These are phyloP conservation scores for Ruellia speciosa DNA, from an alignment of 305 asterid species.

Conservation along the genomic window DNA sequence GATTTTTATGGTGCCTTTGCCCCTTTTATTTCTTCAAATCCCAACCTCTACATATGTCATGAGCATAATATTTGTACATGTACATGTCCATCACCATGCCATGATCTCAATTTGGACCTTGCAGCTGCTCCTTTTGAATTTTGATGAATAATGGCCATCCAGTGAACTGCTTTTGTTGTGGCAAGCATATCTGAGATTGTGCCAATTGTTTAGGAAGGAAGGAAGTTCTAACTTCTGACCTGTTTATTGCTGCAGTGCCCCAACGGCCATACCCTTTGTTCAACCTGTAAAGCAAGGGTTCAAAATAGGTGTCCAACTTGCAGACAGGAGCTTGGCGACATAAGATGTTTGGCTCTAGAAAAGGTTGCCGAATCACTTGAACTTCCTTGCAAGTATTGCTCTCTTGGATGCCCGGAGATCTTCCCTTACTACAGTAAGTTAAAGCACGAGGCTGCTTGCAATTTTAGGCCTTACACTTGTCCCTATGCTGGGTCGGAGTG, in stretches of 20 bases:
- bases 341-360: conserved; percentile 54
- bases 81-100: too few relatives aligned
- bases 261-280: conserved; percentile 59
- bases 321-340: conserved; percentile 60
- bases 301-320: conserved; percentile 64
- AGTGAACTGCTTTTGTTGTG: neutral
- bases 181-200: too few relatives aligned
- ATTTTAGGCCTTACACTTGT: conserved; percentile 51
- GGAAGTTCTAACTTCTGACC: neutral
- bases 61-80: too few relatives aligned
- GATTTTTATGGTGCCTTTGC: too few relatives aligned
- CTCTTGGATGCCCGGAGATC: conserved; percentile 47
- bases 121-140: too few relatives aligned
- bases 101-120: too few relatives aligned
- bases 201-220: too few relatives aligned
- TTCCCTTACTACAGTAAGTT: conserved; percentile 54
- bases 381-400: conserved; percentile 51
- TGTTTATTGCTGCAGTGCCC: conserved; percentile 38
- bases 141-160: neutral
- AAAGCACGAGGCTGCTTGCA: conserved; percentile 50
- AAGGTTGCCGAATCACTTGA: conserved; percentile 60
- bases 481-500: conserved; percentile 66
- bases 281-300: conserved; percentile 47
- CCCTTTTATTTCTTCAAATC: too few relatives aligned
- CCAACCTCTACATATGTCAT: too few relatives aligned